Evolutionary conservation across 2,329 filamentous ascomycete genomes (phyloP), one percentile per base, ranked within the genome.

Genomic region (Pseudocercospora cruenta): DNA sequence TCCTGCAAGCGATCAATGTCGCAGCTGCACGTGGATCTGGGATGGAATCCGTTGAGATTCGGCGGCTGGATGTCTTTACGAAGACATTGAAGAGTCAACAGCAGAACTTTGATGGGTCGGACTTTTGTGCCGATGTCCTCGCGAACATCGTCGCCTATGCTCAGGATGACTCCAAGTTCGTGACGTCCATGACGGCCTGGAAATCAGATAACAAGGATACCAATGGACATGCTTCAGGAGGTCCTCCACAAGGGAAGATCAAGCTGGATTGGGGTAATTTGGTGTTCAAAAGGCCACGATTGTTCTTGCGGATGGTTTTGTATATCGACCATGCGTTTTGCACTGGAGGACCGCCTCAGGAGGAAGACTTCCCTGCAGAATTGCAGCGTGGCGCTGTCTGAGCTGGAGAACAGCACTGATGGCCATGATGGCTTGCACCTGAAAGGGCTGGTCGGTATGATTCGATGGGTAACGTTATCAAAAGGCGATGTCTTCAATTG

Each of bases 261-360:
- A 67, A 69, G 58, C 61, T 70, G 8, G 70, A 70, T 54, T 71
- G 70, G 70, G 67, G 65, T 7, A 70, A 69, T 57, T 55, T 70
- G 64, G 67, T 71, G n/a, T 68, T 67, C 26, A 69, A 71, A 58
- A 54, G 68, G 55, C 70, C 70, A 22, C 60, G 66, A n/a, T 51
- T 71, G 31, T 68, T 70, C 47, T 54, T 70, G 63, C 47, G 68
- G 21, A 58, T 70, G 63, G 65, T 70, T 5, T 55, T 70, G 59
- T 68, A 71, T 58, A 60, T 71, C 49, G 68, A 70, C 36, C 58
- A 68, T 61, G 66, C 68, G 4, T 65, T 71, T 43, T 70, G 67
- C 54, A 63, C 61, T 14, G 68, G 66, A 43, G 67, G 68, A 22
- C 70, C 68, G 16, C 68, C 68, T 4, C 49, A 61, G 45, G 70